Conservation (phyloP, 805 yeast species). For the Cyberlindnera maritima region DNA sequence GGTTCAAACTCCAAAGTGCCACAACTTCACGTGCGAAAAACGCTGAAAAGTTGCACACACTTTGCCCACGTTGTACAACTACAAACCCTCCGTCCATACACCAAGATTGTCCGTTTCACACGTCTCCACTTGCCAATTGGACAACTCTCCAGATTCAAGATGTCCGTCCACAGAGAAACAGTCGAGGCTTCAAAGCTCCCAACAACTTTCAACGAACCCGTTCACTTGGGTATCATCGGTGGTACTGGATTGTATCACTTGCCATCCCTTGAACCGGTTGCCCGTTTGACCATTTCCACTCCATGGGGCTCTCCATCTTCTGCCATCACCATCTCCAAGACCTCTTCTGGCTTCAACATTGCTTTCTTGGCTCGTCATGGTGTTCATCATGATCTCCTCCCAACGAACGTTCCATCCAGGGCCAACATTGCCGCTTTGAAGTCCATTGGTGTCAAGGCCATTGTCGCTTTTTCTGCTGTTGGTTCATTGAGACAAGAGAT, state of each 20-base stretch:
- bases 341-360: conserved; percentile 72
- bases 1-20: too few relatives aligned
- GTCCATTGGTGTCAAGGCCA: conserved; percentile 78
- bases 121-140: neutral
- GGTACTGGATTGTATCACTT: conserved; percentile 97
- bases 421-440: conserved; percentile 97
- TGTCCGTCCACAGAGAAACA: conserved; percentile 29
- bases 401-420: conserved; percentile 86
- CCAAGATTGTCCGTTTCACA: conserved; percentile 4
- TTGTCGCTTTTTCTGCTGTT: conserved; percentile 92
- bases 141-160: conserved; percentile 7
- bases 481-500: conserved; percentile 90
- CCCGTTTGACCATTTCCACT: conserved; percentile 74
- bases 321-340: conserved; percentile 86
- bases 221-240: conserved; percentile 87
- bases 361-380: conserved; percentile 98
- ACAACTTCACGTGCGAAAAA: conserved; percentile 2
- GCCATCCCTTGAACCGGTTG: conserved; percentile 80
- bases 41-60: too few relatives aligned
- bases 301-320: conserved; percentile 99
- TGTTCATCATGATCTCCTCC: conserved; percentile 80
- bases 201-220: conserved; percentile 57
- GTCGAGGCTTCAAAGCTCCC: conserved; percentile 32
- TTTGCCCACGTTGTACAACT: too few relatives aligned
- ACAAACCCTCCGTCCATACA: too few relatives aligned